phyloP scores from a whole-genome alignment of 306 rosid genomes.

The Acacia acuminata region DNA sequence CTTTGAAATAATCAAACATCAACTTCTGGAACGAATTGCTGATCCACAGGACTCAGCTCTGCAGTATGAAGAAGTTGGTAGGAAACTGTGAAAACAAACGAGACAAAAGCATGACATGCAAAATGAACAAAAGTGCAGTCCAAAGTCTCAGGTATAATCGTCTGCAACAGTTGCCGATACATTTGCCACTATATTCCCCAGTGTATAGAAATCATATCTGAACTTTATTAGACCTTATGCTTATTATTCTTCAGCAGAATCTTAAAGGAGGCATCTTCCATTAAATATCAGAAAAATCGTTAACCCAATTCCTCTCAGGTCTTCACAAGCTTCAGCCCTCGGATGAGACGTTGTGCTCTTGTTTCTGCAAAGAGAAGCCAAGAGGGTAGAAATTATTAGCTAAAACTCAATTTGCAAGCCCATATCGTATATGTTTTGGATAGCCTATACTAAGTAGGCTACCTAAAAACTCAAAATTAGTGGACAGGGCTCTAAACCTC shows the following conservation, averaged over 20 bases:
- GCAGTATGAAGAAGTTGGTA: background rate
- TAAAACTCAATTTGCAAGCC: constrained; percentile 13
- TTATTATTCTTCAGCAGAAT: constrained; percentile 45
- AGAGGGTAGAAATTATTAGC: constrained; percentile 16
- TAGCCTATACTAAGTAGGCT: too few relatives aligned
- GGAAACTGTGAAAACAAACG: constrained; percentile 8
- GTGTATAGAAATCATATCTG: constrained; percentile 27
- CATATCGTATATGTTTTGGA: background rate
- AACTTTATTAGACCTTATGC: constrained; percentile 42
- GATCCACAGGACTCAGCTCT: constrained; percentile 1
- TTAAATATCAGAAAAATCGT: constrained; percentile 33
- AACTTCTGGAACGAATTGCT: background rate
- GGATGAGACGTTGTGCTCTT: constrained; percentile 26
- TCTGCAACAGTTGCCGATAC: constrained; percentile 43
- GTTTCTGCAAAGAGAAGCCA: constrained; percentile 54
- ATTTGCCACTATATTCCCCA: constrained; percentile 40
- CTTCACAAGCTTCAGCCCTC: constrained; percentile 46
- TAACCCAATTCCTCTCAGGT: constrained; percentile 36
- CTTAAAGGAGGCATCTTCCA: constrained; percentile 31
- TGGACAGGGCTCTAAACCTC: background rate
- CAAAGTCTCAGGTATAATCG: constrained; percentile 38
- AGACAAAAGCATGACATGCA: background rate
- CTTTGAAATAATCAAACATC: background rate
- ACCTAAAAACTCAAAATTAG: background rate
- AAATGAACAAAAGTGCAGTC: constrained; percentile 33